Percentiles rank a stretch among this genome's conserved stretches.
These are phyloP conservation scores for Neopestalotiopsis sp. DNA, from an alignment of 2,329 filamentous ascomycete species.

Conservation along the genomic window DNA sequence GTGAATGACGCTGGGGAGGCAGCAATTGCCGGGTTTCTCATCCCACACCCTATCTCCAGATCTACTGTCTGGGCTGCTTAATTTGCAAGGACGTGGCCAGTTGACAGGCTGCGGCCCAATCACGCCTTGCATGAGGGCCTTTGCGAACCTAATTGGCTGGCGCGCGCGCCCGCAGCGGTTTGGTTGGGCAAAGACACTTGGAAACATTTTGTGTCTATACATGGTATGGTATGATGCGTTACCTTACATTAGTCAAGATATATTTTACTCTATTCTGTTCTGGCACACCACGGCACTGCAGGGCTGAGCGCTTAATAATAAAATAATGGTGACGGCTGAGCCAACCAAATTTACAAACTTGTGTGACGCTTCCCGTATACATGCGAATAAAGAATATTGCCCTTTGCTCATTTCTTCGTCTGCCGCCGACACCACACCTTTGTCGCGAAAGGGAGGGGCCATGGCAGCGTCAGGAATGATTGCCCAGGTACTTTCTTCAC, in stretches of 20 bases:
- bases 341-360: background rate
- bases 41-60: background rate
- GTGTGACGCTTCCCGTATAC: background rate
- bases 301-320: background rate
- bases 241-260: too few species aligned
- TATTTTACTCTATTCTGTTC: too few species aligned
- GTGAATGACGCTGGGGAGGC: background rate
- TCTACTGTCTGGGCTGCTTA: background rate
- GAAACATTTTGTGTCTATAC: background rate
- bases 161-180: conserved; percentile 15
- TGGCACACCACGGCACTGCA: background rate
- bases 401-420: too few species aligned
- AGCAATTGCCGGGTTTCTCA: background rate
- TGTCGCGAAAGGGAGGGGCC: too few species aligned
- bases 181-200: background rate
- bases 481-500: too few species aligned
- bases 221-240: too few species aligned
- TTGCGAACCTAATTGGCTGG: conserved; percentile 16
- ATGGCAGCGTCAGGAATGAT: too few species aligned
- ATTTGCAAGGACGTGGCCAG: background rate
- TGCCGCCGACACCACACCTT: too few species aligned
- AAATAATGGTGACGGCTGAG: background rate
- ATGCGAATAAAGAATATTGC: too few species aligned
- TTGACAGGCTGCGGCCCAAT: conserved; percentile 7
- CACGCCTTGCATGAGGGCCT: background rate